These are phyloP conservation scores for Globisporangium irregulare DNA, from an alignment of 352 stramenopile genomes.

Conservation along the genomic window DNA sequence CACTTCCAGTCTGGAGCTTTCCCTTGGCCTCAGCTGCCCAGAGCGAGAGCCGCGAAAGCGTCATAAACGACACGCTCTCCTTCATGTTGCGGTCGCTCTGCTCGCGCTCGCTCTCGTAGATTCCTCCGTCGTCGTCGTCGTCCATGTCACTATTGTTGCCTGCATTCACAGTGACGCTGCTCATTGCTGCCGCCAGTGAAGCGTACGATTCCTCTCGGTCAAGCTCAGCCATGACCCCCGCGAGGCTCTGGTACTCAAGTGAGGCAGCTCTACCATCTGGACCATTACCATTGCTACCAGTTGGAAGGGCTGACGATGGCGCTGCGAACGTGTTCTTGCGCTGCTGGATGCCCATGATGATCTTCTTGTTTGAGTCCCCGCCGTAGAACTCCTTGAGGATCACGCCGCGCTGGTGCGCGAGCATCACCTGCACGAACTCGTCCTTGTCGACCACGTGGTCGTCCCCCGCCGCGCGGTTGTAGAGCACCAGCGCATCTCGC, in stretches of 20 bases:
- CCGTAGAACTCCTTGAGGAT: conserved; percentile 69
- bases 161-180: conserved; percentile 12
- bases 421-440: conserved; percentile 75
- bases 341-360: conserved; percentile 42
- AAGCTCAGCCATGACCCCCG: conserved; percentile 25
- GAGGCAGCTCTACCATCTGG: not conserved
- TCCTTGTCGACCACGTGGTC: conserved; percentile 82
- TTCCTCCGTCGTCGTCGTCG: conserved; percentile 22
- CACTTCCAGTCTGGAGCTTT: conserved; percentile 29
- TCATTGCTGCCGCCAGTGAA: conserved; percentile 54
- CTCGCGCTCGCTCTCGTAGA: not conserved
- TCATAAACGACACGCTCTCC: conserved; percentile 63
- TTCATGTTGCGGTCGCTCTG: conserved; percentile 24
- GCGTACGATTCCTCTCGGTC: conserved; percentile 58
- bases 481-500: conserved; percentile 52
- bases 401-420: conserved; percentile 59
- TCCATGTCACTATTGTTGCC: conserved; percentile 12
- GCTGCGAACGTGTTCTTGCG: conserved; percentile 38
- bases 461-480: conserved; percentile 60
- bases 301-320: not conserved
- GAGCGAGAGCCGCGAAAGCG: conserved; percentile 47
- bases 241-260: conserved; percentile 25
- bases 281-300: not conserved
- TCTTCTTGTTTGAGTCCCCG: conserved; percentile 51
- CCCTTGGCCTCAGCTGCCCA: conserved; percentile 58